Base-by-base conservation (phyloP, 805 yeast species). In the Cyberlindnera euphorbiiphila region DNA sequence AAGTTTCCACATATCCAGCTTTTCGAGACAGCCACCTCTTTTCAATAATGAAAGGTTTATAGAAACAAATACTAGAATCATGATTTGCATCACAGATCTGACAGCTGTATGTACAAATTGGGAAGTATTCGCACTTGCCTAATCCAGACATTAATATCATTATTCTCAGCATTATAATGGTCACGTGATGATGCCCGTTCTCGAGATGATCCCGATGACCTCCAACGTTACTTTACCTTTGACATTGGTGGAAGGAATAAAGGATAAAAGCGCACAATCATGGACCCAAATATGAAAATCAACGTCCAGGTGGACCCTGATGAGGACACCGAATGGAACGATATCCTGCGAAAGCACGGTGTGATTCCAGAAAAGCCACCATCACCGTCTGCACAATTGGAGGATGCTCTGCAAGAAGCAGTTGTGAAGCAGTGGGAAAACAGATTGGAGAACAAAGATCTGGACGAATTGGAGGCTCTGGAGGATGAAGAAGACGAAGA, bases 251-350 rank as follows among this genome's bases (percentile, higher is more conserved):
- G 15, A 5, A 14, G 7, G 14, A 32, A 16, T n/a, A 13, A 16
- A 15, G 15, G 9, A 11, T 19, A 22, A 5, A 25, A 22, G 12
- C 20, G 9, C 12, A 16, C 14, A 17, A 21, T 26, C 14, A 62
- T 42, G 34, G 79, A 77, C 42, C 76, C 78, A 23, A 41, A 34
- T 16, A 29, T 29, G 29, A 73, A 81, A 65, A 69, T 83, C 37
- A 86, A 80, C 48, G 88, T 88, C 33, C 86, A 88, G 61, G 96
- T 89, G 37, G 89, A 93, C 62, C 97, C 96, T 24, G 76, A 75
- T 45, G 99, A 93, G 62, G 99, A 93, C 59, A 93, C 98, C 0
- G 98, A 93, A 61, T 93, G 99, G 98, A 93, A 93, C 58, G 99
- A 93, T 61, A 88, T 93, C 48, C 70, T 93, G 30, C 70, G 99